Evolutionary conservation across 1,284 basidiomycete species (phyloP), one percentile per base, ranked within the genome.

Genomic region (Cutaneotrichosporon sp.): DNA sequence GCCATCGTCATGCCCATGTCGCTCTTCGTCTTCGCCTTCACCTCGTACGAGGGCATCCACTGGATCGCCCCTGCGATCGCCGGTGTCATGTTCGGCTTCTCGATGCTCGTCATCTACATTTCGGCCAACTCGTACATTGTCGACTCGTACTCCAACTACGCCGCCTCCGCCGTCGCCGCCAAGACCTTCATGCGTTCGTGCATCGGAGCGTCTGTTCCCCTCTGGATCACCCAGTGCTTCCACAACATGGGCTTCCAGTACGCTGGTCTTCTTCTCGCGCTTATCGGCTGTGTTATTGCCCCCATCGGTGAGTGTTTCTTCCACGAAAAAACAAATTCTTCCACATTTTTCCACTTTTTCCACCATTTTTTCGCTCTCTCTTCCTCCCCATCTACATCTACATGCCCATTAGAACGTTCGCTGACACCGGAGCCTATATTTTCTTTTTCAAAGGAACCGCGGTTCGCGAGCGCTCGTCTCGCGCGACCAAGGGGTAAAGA

Each of bases 181-280:
- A 84, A 84, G 72, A 83, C 82, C 0, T 75, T 84, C 22, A 70
- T 82, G 55, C 77, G 82, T 25, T 79, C 78, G 8, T 68, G 81
- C 14, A 72, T 79, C 53, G 83, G 82, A 13, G 80, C 78, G 2
- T 66, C 67, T 0, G 72, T 77, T 3, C 74, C 75, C 11, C 67
- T 75, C 34, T 75, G 74, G 74, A 68, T 72, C 36, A 43, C 29
- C 11, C 36, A 51, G 25, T 31, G 56, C 18, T 61, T 57, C 68
- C 67, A 72, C 63, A 69, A 69, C 55, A 60, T 75, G 54, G 65
- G 66, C 2, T 75, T 75, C 68, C 69, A 73, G 63, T 73, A 69
- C 47, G 74, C 70, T 13, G 69, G 69, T 11, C 65, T 76, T 13
- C 62, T 72, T 51, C 65, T 77, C 18, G 73, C 75, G n/a, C 59